phyloP scores from a whole-genome alignment of 176 grass and related monocot genomes.

The Rhynchospora tenuis region DNA sequence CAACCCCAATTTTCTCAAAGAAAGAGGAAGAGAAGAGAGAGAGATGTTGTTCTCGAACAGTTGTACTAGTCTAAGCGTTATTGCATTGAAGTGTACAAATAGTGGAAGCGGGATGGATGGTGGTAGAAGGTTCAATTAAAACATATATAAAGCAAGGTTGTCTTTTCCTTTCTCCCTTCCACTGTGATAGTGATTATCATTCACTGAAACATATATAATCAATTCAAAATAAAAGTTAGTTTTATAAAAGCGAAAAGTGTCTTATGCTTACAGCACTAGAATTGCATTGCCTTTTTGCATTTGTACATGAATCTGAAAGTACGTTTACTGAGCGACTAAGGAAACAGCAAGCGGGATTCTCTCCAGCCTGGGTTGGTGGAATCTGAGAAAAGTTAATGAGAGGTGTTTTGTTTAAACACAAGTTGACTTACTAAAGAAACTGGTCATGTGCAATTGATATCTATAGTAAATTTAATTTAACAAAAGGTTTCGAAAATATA shows the following conservation, averaged over 20 bases:
- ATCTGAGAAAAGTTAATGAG: neutral
- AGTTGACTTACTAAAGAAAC: neutral
- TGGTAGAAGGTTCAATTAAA: slow-evolving; percentile 14
- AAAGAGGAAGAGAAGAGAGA: neutral
- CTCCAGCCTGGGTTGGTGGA: neutral
- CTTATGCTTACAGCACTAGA: neutral
- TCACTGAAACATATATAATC: neutral
- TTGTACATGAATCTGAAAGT: too few relatives aligned
- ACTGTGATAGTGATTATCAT: neutral
- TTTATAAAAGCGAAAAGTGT: neutral
- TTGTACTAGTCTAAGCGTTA: neutral
- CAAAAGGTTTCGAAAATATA: neutral
- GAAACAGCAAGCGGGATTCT: neutral
- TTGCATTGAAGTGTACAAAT: neutral
- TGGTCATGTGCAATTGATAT: neutral
- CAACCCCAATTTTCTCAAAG: neutral
- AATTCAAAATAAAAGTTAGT: neutral
- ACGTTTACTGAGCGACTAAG: neutral
- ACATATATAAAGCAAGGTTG: neutral
- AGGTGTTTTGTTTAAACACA: neutral
- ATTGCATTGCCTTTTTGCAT: neutral
- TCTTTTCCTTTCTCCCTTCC: slow-evolving; percentile 1
- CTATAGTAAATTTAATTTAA: neutral
- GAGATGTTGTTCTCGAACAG: neutral
- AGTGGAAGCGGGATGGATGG: neutral